Base-by-base conservation (phyloP, 1,284 basidiomycete species). In the Ganoderma lucidum region DNA sequence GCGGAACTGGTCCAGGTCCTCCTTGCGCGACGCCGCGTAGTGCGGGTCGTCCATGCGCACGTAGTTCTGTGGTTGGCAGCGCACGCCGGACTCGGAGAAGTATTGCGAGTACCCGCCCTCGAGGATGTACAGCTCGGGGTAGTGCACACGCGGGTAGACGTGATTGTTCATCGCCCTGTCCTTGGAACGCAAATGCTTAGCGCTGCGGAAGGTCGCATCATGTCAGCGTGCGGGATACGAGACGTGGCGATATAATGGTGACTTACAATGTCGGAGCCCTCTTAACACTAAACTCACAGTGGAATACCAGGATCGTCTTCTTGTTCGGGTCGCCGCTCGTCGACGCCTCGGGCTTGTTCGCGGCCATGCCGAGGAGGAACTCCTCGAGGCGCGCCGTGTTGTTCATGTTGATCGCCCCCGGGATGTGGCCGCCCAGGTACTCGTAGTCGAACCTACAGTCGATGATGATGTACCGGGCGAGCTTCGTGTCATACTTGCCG, bases 371-470 rank as follows among this genome's bases (percentile, higher is more conserved):
- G 35, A 98, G 88, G 53, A 99, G 83, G 66, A 95, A 86, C 51
- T 93, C 90, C 77, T 98, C 96, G 37, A 98, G 89, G 62, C 88
- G 90, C 45, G 88, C 82, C 14, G 92, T 90, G n/a, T 91, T 95
- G 78, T 94, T 95, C 76, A 99, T 90, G 80, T 99, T 99, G 80
- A 97, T 86, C 2, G 98, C 97, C 19, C 96, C 94, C 4, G 89
- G 88, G 71, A 99, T 91, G 82, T 99, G 97, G 0, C 97, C 98
- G 14, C 97, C 97, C 62, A 88, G 86, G 80, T 93, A 98, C 83
- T 99, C 98, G 79, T 98, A 99, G 73, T 96, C 95, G 80, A 99
- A 99, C 37, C 97, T 94, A 80, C 98, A 99, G 83, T 99, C 97
- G 76, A 99, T 92, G 66, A 99, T 83, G 71, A 93, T 87, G 79